These are phyloP conservation scores for Didymella lethalis DNA, from an alignment of 2,329 filamentous ascomycete species.

Conservation along the genomic window DNA sequence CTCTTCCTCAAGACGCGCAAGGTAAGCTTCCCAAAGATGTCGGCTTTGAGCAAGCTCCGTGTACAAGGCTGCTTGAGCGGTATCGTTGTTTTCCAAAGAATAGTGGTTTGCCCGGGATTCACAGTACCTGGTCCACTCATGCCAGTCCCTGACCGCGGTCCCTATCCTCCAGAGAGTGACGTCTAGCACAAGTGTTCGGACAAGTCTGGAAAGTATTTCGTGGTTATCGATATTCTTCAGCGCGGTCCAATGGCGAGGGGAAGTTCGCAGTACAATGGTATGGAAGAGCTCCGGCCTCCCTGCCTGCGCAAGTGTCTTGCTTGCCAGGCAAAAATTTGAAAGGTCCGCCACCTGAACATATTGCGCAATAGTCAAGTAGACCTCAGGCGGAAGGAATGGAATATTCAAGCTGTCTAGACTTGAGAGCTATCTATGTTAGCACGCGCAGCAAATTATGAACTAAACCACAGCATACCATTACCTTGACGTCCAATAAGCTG, in stretches of 20 bases:
- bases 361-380: conserved; percentile 21
- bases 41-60: conserved; percentile 6
- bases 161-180: conserved; percentile 20
- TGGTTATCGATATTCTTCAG: conserved; percentile 12
- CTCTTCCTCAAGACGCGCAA: conserved; percentile 18
- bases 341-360: conserved; percentile 19
- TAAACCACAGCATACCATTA: background rate
- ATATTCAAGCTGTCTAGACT: too few relatives aligned
- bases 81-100: background rate
- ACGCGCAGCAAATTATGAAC: background rate
- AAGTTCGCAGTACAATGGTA: conserved; percentile 23
- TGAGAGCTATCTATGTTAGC: background rate
- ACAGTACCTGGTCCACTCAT: conserved; percentile 23
- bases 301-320: conserved; percentile 9
- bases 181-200: conserved; percentile 25
- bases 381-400: conserved; percentile 25
- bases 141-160: conserved; percentile 5
- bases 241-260: conserved; percentile 17
- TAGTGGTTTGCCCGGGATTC: background rate
- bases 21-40: conserved; percentile 21
- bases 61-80: conserved; percentile 4
- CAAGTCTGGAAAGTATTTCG: conserved; percentile 16
- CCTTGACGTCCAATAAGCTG: background rate
- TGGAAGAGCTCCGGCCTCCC: conserved; percentile 21
- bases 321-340: conserved; percentile 24